Base-by-base conservation (phyloP, 192 early-diverging fungal genomes). In the Lobulomyces angularis region DNA sequence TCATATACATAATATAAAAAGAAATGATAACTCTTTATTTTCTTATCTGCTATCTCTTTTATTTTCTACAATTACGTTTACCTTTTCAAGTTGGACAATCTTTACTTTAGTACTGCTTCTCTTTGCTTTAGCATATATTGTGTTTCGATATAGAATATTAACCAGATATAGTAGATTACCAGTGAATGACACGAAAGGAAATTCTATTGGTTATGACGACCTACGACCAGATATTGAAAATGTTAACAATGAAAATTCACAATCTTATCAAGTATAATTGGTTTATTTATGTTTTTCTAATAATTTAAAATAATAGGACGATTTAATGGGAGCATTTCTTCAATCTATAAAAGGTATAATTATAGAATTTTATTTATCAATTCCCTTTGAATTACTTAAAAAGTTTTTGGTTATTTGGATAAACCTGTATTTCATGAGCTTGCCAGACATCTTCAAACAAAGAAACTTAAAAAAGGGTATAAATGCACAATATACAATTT, bases 321-420 rank as follows among this genome's bases (percentile, higher is more conserved):
- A 88, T 45, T 82, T 86, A 46, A 62, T 87, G 29, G 71, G 71
- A 34, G 82, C 75, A 0, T 91, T 91, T 53, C 61, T 91, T 48
- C 78, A 77, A 5, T 76, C 67, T 12, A 93, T 92, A 59, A 88
- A 87, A 29, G 44, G 29, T 9, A 35, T 42, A 20, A 35, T 51
- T 16, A 33, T 43, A 2, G 9, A 27, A n/a, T 26, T 27, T 16
- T 61, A n/a, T n/a, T n/a, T n/a, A n/a, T n/a, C n/a, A n/a, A n/a
- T n/a, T n/a, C n/a, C n/a, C n/a, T n/a, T n/a, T n/a, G n/a, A n/a
- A n/a, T n/a, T n/a, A n/a, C n/a, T n/a, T n/a, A n/a, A 36, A 68
- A 68, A 58, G 83, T 94, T 5, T 97, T 99, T 77, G 91, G 91
- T 0, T 97, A 94, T 55, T 72, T 99, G 8, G 95, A 99, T 37